Evolutionary conservation across 805 yeast species (phyloP), one percentile per base, ranked within the genome.

Genomic region (Myxozyma melibiosi): DNA sequence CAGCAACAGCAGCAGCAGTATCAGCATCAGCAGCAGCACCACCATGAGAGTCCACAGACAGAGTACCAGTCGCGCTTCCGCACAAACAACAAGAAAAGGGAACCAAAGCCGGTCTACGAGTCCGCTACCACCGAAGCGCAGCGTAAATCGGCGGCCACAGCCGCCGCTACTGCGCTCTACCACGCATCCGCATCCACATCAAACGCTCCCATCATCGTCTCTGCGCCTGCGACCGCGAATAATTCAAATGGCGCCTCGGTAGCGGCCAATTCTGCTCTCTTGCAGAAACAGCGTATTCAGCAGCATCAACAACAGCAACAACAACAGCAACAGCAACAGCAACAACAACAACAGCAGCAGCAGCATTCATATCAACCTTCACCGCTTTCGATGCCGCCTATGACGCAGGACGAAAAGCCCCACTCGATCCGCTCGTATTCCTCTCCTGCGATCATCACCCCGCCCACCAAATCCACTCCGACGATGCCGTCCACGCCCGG

Each of bases 131-230:
- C 38, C 20, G 34, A 18, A 9, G 47, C 47, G 4, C 41, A 51
- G 28, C 28, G 24, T 37, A 41, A 51, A 35, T 53, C 57, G 6
- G 41, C 52, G 25, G 47, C 39, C 13, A n/a, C 50, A 14, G 51
- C 49, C 11, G 49, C 49, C 14, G 49, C 49, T 8, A 9, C 49
- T 2, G 49, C 49, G 18, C 40, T 45, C 28, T 22, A 45, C 14
- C 49, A 33, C 13, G 49, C 49, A 5, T 33, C 49, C 1, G 39
- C 40, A 1, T 45, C 49, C 31, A 34, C 49, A 3, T 33, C 49
- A 18, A 45, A 33, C 20, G 39, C 49, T 11, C 49, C 49, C 28
- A 34, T 45, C 3, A 34, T 45, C 40, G 49, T 45, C 27, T 33
- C 49, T 8, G 39, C 49, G n/a, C 49, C 49, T 8, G 9, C 31